These are phyloP conservation scores for Wickerhamiella qilinensis DNA, from an alignment of 805 yeast genomes.

Conservation along the genomic window DNA sequence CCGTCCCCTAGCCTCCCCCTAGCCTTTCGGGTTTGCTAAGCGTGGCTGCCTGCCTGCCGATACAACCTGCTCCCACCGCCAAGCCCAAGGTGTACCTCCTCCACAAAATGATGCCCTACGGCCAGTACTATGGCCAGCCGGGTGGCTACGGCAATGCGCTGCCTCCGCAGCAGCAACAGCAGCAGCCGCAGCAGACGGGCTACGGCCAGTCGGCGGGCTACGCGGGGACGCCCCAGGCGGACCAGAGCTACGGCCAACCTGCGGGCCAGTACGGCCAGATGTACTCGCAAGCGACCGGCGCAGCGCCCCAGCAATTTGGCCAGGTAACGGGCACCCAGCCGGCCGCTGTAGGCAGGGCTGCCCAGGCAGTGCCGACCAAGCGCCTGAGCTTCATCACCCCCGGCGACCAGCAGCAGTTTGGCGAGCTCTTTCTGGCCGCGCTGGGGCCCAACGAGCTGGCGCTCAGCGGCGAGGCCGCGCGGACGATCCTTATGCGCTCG, in stretches of 20 bases:
- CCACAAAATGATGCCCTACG: background rate
- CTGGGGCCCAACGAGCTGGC: slow-evolving; percentile 51
- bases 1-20: too few relatives aligned
- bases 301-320: slow-evolving; percentile 24
- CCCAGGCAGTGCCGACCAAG: slow-evolving; percentile 26
- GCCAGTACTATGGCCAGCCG: slow-evolving; percentile 1
- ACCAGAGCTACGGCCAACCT: slow-evolving; percentile 15
- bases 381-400: slow-evolving; percentile 74
- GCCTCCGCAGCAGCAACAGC: slow-evolving; percentile 1
- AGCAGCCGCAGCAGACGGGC: slow-evolving; percentile 3
- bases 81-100: too few relatives aligned
- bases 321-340: slow-evolving; percentile 13
- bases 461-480: slow-evolving; percentile 40
- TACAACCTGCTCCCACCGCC: too few relatives aligned
- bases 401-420: slow-evolving; percentile 75
- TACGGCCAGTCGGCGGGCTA: background rate
- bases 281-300: slow-evolving; percentile 16
- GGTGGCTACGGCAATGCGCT: slow-evolving; percentile 3
- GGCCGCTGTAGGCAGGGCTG: slow-evolving; percentile 15
- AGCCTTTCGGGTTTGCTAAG: too few relatives aligned
- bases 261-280: slow-evolving; percentile 25
- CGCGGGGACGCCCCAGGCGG: too few relatives aligned
- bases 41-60: too few relatives aligned
- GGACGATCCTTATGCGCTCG: slow-evolving; percentile 64
- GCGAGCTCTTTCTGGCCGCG: slow-evolving; percentile 64